phyloP scores from a whole-genome alignment of 495 filamentous ascomycete species.

The Entonaema liquescens region DNA sequence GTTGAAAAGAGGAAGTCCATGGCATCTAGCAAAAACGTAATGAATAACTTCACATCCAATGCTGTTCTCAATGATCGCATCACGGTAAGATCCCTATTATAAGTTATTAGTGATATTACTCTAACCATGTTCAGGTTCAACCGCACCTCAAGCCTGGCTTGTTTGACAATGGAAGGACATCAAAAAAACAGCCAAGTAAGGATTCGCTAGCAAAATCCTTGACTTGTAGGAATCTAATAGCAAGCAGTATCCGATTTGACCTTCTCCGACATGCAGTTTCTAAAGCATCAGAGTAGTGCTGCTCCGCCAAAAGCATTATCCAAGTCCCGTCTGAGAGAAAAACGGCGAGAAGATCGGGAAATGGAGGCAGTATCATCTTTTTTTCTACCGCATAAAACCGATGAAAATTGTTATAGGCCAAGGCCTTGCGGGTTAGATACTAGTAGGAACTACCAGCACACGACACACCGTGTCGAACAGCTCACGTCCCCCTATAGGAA shows the following conservation, averaged over 20 bases:
- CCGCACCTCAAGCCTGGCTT: conserved; percentile 65
- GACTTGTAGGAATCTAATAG: conserved; percentile 18
- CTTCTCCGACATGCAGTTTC: conserved; percentile 75
- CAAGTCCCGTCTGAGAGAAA: conserved; percentile 37
- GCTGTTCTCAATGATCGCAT: conserved; percentile 69
- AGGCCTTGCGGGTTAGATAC: background rate
- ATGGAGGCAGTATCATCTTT: conserved; percentile 54
- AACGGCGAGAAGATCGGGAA: conserved; percentile 45
- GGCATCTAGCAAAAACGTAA: conserved; percentile 58
- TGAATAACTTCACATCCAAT: conserved; percentile 69
- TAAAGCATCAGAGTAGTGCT: conserved; percentile 46
- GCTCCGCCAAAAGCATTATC: conserved; percentile 27
- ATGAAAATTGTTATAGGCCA: conserved; percentile 1
- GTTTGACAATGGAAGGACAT: conserved; percentile 75
- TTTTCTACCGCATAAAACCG: conserved; percentile 42
- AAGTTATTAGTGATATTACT: background rate
- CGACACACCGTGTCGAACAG: background rate
- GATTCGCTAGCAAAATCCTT: conserved; percentile 37
- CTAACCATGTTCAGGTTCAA: conserved; percentile 60
- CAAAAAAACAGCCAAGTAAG: conserved; percentile 61
- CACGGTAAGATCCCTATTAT: conserved; percentile 60
- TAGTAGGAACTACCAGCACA: background rate
- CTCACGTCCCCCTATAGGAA: background rate
- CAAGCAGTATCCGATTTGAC: conserved; percentile 67
- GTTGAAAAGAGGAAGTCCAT: conserved; percentile 45